Conservation (phyloP, 345 rosid species). For the Punica granatum region DNA sequence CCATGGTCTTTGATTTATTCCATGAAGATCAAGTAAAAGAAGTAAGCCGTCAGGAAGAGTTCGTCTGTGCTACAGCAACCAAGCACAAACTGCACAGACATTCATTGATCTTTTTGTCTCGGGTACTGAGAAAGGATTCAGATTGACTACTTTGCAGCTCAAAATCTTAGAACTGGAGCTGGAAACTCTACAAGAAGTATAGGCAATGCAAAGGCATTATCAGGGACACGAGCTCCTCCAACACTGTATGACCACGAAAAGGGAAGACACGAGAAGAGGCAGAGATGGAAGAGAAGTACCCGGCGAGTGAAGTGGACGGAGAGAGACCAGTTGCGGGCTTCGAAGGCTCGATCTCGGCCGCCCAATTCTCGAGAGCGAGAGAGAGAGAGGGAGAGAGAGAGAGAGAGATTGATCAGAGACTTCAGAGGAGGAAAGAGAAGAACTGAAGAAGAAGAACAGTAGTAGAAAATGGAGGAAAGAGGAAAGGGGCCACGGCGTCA, state of each 20-base stretch:
- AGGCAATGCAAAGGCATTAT: too few species aligned
- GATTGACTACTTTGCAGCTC: neutral
- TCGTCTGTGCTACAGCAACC: neutral
- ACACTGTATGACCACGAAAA: neutral
- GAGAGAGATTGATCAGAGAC: neutral
- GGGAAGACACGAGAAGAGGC: neutral
- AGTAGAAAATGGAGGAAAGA: neutral
- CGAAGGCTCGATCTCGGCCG: neutral
- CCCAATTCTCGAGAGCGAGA: neutral
- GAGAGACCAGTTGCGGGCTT: constrained; percentile 1
- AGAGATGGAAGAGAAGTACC: neutral
- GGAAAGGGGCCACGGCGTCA: neutral
- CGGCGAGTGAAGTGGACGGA: neutral
- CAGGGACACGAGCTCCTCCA: too few species aligned
- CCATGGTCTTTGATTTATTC: neutral
- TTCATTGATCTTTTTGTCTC: neutral
- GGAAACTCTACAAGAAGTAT: neutral
- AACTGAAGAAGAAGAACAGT: too few species aligned
- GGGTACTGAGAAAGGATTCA: neutral
- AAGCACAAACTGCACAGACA: neutral
- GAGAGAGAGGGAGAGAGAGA: neutral
- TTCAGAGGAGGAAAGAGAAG: too few species aligned
- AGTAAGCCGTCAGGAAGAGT: neutral
- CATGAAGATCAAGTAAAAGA: neutral
- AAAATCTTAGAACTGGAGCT: neutral